phyloP scores from a whole-genome alignment of 2,329 filamentous ascomycete species.

The Daldinia sp. region DNA sequence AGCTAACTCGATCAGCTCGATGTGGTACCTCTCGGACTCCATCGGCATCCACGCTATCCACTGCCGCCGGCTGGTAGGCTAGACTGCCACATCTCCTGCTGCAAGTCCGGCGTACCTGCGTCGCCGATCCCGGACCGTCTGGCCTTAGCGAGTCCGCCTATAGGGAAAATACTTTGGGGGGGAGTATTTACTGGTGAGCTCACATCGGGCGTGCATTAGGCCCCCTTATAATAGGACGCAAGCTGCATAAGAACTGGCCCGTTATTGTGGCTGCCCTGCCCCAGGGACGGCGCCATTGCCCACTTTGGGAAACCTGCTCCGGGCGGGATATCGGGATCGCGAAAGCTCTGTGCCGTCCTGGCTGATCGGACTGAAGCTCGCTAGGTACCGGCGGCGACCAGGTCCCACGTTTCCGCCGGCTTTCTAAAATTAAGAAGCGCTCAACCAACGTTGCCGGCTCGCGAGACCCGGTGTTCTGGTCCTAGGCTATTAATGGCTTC shows the following conservation, averaged over 20 bases:
- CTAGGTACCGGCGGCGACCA: constrained; percentile 27
- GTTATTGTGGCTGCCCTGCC: constrained; percentile 11
- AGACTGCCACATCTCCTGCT: constrained; percentile 25
- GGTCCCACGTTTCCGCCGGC: constrained; percentile 26
- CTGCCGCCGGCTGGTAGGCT: constrained; percentile 29
- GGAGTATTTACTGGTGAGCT: constrained; percentile 3
- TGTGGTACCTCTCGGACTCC: constrained; percentile 7
- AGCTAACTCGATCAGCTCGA: constrained; percentile 1
- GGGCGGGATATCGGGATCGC: constrained; percentile 34
- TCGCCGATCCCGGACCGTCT: constrained; percentile 29
- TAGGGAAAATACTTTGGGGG: constrained; percentile 3
- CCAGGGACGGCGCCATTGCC: constrained; percentile 15
- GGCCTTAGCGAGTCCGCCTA: constrained; percentile 10
- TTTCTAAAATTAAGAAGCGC: constrained; percentile 4
- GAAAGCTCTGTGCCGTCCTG: constrained; percentile 19
- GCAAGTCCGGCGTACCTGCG: constrained; percentile 33
- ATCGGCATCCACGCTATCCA: constrained; percentile 22
- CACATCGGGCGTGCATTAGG: constrained; percentile 19
- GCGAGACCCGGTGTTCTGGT: constrained; percentile 19
- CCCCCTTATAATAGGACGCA: constrained; percentile 10
- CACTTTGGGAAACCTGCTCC: constrained; percentile 29
- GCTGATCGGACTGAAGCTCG: constrained; percentile 15
- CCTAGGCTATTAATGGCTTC: constrained; percentile 21
- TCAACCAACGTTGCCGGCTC: background rate
- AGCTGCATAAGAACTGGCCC: constrained; percentile 15